Evolutionary conservation across 768 basidiomycete species (phyloP).

Genomic region (Phlebiopsis flavidoalba): DNA sequence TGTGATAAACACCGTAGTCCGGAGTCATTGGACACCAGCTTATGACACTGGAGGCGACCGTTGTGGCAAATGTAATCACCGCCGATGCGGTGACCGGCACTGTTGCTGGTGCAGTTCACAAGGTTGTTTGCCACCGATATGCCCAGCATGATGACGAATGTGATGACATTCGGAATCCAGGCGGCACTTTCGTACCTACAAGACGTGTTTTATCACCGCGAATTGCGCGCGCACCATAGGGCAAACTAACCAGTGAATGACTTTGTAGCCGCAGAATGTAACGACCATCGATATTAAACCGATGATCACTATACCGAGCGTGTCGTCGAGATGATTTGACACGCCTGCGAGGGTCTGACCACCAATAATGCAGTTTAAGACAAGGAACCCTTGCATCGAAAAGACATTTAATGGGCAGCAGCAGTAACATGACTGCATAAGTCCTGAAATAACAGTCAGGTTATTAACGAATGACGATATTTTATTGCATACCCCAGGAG

Average conservation of each 20-base stretch:
- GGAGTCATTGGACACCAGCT: slow-evolving; percentile 39
- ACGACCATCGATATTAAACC: slow-evolving; percentile 34
- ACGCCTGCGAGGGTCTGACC: slow-evolving; percentile 44
- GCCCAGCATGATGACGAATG: slow-evolving; percentile 34
- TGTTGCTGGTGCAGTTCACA: slow-evolving; percentile 15
- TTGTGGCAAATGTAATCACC: slow-evolving; percentile 40
- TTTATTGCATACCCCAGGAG: slow-evolving; percentile 35
- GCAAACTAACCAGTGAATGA: slow-evolving; percentile 26
- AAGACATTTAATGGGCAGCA: slow-evolving; percentile 38
- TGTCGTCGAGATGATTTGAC: slow-evolving; percentile 21
- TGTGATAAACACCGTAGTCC: slow-evolving; percentile 47
- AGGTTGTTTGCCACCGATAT: slow-evolving; percentile 33
- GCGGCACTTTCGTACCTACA: slow-evolving; percentile 32
- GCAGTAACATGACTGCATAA: slow-evolving; percentile 31
- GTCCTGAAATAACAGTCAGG: slow-evolving; percentile 24
- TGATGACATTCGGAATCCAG: slow-evolving; percentile 35
- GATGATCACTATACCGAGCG: slow-evolving; percentile 40
- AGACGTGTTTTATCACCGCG: neutral
- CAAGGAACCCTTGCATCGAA: slow-evolving; percentile 43
- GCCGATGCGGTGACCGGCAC: slow-evolving; percentile 27
- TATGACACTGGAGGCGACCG: slow-evolving; percentile 38
- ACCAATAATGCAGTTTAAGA: slow-evolving; percentile 45
- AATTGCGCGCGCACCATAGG: neutral
- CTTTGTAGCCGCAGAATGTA: slow-evolving; percentile 30
- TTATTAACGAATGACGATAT: too few species aligned